These are phyloP conservation scores for Rhizopogon salebrosus DNA, from an alignment of 768 basidiomycete genomes.

Conservation along the genomic window DNA sequence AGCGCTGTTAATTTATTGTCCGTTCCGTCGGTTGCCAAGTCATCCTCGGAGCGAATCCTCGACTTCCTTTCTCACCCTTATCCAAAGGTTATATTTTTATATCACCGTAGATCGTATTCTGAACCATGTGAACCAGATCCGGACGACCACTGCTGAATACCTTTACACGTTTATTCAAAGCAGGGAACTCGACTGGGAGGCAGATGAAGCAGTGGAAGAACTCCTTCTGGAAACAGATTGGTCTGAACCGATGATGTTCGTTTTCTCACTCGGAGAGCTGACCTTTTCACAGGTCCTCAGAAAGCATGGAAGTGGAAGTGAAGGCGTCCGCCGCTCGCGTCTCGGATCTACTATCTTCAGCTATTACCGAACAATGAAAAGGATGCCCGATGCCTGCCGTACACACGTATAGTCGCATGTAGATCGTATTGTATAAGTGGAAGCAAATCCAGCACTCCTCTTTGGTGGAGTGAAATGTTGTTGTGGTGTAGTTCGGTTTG, in stretches of 20 bases:
- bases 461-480: neutral
- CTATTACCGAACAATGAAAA: constrained; percentile 6
- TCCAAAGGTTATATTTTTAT: constrained; percentile 56
- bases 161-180: constrained; percentile 75
- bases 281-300: constrained; percentile 41
- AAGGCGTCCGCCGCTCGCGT: constrained; percentile 39
- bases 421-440: neutral
- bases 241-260: constrained; percentile 35
- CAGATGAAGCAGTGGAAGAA: constrained; percentile 56
- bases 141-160: constrained; percentile 77
- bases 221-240: constrained; percentile 79
- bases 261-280: constrained; percentile 17
- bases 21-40: constrained; percentile 37
- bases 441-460: too few species aligned
- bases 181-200: constrained; percentile 58
- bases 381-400: neutral
- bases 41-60: constrained; percentile 40
- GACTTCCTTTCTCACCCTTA: constrained; percentile 75
- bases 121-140: constrained; percentile 47
- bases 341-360: constrained; percentile 31
- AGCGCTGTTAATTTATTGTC: constrained; percentile 67
- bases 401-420: neutral
- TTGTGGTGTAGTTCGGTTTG: neutral
- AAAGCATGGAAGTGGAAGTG: constrained; percentile 31
- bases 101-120: constrained; percentile 7